A percentile compares a stretch with the other conserved stretches of the same genome.
Conservation (phyloP, 768 basidiomycete species). For the Russula foetens region DNA sequence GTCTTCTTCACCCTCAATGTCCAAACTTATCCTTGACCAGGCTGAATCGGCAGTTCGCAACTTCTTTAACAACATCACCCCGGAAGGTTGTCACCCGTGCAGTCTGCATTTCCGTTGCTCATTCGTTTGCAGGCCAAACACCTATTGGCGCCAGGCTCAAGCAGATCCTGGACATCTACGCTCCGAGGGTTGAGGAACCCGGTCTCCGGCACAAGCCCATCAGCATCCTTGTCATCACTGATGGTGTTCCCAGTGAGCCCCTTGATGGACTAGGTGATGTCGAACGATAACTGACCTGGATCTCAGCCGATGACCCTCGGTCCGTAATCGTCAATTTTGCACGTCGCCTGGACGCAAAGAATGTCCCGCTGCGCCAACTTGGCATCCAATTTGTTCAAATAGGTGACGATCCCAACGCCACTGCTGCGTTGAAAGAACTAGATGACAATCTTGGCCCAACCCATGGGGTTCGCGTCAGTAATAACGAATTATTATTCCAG, state of each 20-base stretch:
- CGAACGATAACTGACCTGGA: background rate
- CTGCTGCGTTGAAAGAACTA: constrained; percentile 26
- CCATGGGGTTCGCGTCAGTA: constrained; percentile 15
- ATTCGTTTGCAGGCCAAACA: constrained; percentile 26
- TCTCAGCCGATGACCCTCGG: constrained; percentile 21
- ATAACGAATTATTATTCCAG: too few relatives aligned
- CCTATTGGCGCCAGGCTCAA: constrained; percentile 33
- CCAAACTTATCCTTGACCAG: background rate
- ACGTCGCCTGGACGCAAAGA: constrained; percentile 26
- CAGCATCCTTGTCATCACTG: constrained; percentile 32
- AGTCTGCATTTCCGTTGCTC: constrained; percentile 7
- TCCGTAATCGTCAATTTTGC: constrained; percentile 19
- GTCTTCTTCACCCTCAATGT: constrained; percentile 15
- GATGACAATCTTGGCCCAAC: constrained; percentile 13
- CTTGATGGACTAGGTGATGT: background rate
- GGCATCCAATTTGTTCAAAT: constrained; percentile 37
- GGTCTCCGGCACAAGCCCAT: constrained; percentile 30
- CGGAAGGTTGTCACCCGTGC: constrained; percentile 1
- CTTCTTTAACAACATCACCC: constrained; percentile 10
- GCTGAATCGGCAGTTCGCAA: constrained; percentile 2
- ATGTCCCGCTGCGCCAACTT: constrained; percentile 28
- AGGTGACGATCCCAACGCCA: constrained; percentile 26
- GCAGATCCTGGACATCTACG: constrained; percentile 31
- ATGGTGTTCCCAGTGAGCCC: constrained; percentile 33
- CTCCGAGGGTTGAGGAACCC: constrained; percentile 27